Percentiles rank a stretch among this genome's conserved stretches.
Evolutionary conservation across 2,329 filamentous ascomycete species (phyloP).

Genomic region (Cladosporium sp.): DNA sequence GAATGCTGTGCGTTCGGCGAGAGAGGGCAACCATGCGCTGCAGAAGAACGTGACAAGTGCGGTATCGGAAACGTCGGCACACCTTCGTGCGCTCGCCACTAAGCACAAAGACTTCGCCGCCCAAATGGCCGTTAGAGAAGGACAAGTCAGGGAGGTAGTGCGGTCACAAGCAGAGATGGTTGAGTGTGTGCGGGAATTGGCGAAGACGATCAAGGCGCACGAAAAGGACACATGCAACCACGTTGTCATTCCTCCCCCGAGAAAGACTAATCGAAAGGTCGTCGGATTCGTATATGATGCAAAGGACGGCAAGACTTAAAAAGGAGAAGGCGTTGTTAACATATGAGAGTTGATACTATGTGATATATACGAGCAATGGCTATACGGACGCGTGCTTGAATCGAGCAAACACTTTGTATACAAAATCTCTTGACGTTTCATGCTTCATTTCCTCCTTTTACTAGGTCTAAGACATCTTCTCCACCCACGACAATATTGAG

Average conservation of each 20-base stretch:
- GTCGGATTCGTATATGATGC: constrained; percentile 31
- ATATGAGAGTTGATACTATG: background rate
- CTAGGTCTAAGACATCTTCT: background rate
- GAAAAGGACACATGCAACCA: constrained; percentile 23
- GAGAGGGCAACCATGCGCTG: constrained; percentile 15
- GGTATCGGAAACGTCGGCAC: constrained; percentile 13
- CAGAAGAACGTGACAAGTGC: constrained; percentile 12
- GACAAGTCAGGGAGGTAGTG: constrained; percentile 26
- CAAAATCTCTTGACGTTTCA: background rate
- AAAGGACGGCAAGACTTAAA: constrained; percentile 11
- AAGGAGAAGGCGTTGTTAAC: background rate
- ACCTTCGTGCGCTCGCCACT: constrained; percentile 8
- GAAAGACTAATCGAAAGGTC: constrained; percentile 28
- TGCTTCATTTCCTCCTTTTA: constrained; percentile 12
- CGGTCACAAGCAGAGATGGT: constrained; percentile 22
- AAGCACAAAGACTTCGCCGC: constrained; percentile 13
- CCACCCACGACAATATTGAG: background rate
- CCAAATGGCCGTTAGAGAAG: constrained; percentile 21
- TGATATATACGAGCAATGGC: background rate
- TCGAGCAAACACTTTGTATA: background rate
- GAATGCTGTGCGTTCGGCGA: constrained; percentile 19
- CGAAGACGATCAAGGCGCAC: constrained; percentile 20
- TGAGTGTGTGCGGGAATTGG: constrained; percentile 21
- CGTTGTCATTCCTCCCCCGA: constrained; percentile 28
- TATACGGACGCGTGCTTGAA: background rate